These are phyloP conservation scores for Sphaerobolus stellatus DNA, from an alignment of 1,284 basidiomycete genomes.

Conservation along the genomic window DNA sequence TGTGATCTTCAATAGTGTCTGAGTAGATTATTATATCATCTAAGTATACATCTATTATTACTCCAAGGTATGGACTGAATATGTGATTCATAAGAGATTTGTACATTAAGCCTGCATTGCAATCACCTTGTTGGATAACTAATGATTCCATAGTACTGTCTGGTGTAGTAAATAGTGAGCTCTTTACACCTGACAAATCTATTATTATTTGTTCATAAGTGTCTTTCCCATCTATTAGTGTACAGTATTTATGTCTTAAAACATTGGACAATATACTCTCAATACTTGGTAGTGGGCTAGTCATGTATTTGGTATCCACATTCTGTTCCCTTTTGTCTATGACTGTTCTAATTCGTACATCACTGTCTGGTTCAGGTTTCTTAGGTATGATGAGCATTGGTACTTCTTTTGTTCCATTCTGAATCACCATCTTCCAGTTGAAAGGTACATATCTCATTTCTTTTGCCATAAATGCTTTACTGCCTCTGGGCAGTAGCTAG, in stretches of 20 bases:
- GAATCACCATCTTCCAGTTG: constrained; percentile 25
- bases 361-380: constrained; percentile 25
- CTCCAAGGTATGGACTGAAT: too few species aligned
- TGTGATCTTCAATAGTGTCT: too few species aligned
- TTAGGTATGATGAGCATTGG: constrained; percentile 38
- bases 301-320: constrained; percentile 35
- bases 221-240: too few species aligned
- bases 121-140: constrained; percentile 38
- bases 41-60: too few species aligned
- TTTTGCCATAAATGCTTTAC: constrained; percentile 28
- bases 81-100: too few species aligned
- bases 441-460: constrained; percentile 29
- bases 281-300: constrained; percentile 34
- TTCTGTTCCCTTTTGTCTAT: constrained; percentile 32
- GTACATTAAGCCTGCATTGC: too few species aligned
- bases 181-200: constrained; percentile 24
- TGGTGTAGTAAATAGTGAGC: constrained; percentile 28
- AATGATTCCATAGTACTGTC: constrained; percentile 37
- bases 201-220: constrained; percentile 36
- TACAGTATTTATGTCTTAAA: constrained; percentile 21
- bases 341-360: constrained; percentile 29
- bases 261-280: constrained; percentile 31
- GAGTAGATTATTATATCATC: too few species aligned
- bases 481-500: constrained; percentile 29
- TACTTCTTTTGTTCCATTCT: constrained; percentile 26